phyloP scores from a whole-genome alignment of 176 grass and related monocot species.

The Poa pratensis region DNA sequence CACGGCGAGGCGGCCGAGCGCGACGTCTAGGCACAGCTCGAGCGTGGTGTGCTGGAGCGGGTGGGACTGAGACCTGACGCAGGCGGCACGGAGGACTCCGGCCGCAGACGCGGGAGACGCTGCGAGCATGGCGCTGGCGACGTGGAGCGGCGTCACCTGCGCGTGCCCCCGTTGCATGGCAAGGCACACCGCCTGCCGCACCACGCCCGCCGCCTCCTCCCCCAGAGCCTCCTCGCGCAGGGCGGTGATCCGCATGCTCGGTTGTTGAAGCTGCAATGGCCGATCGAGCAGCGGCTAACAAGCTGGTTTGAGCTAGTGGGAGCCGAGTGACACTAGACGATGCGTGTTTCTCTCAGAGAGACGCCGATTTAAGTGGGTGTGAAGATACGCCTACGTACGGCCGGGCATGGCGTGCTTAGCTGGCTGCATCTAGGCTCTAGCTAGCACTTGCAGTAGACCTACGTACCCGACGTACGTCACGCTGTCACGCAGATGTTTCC shows the following conservation, averaged over 20 bases:
- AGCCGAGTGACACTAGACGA: no score
- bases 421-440: no score
- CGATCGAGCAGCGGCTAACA: no score
- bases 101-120: not conserved
- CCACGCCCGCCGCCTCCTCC: not conserved
- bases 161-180: not conserved
- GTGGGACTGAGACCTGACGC: not conserved
- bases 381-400: no score
- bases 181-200: not conserved
- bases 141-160: constrained; percentile 4
- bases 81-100: not conserved
- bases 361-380: no score
- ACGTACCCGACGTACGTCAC: no score
- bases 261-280: not conserved
- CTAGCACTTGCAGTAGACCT: no score
- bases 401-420: no score
- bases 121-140: not conserved
- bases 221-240: not conserved
- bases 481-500: no score
- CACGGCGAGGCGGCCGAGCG: not conserved
- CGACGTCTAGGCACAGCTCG: not conserved
- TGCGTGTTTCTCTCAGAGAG: no score
- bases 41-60: not conserved
- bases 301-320: no score
- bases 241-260: not conserved